Evolutionary conservation across 495 filamentous ascomycete genomes (phyloP).

Genomic region (Melanomma pulvis-pyrius): DNA sequence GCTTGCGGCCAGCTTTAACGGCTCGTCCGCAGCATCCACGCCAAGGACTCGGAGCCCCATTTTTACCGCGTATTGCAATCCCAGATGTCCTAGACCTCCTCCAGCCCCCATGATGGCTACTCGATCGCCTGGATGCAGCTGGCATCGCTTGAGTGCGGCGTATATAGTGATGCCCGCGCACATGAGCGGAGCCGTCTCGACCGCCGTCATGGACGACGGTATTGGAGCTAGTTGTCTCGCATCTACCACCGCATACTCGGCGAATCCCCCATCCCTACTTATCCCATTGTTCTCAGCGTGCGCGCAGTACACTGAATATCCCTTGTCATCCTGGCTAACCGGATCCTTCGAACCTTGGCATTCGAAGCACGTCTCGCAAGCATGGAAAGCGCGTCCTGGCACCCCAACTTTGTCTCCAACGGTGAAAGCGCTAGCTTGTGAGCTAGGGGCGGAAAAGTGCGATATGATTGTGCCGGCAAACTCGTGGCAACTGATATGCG

Average conservation of each 20-base stretch:
- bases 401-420: constrained; percentile 46
- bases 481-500: constrained; percentile 32
- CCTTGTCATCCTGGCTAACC: constrained; percentile 38
- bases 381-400: constrained; percentile 45
- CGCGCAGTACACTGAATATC: constrained; percentile 47
- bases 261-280: constrained; percentile 29
- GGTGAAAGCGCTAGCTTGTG: constrained; percentile 22
- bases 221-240: constrained; percentile 29
- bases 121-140: constrained; percentile 16
- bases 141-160: constrained; percentile 28
- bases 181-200: constrained; percentile 32
- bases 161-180: constrained; percentile 36
- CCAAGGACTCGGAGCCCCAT: constrained; percentile 32
- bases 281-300: constrained; percentile 28
- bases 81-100: constrained; percentile 35
- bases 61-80: constrained; percentile 30
- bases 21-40: constrained; percentile 27
- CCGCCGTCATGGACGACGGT: constrained; percentile 17
- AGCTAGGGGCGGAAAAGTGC: constrained; percentile 20
- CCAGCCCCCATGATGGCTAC: constrained; percentile 33
- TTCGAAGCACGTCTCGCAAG: constrained; percentile 48
- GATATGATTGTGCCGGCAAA: constrained; percentile 31
- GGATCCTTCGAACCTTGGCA: constrained; percentile 34
- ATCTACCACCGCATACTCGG: constrained; percentile 33
- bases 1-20: constrained; percentile 14